Conservation (phyloP, 2,329 filamentous ascomycete species). For the Aureobasidium sp. region DNA sequence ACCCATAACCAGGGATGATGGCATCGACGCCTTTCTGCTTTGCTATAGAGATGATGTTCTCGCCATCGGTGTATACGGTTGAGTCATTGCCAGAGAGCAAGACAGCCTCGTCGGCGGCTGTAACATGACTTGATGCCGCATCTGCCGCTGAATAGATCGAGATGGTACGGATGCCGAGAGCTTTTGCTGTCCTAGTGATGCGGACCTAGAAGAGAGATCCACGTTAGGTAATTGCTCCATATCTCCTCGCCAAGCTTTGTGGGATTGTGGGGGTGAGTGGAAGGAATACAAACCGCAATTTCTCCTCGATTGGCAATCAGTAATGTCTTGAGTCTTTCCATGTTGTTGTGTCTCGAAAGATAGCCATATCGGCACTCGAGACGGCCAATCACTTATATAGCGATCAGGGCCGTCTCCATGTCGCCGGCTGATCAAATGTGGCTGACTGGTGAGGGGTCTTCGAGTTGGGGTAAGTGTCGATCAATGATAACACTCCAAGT, state of each 20-base stretch:
- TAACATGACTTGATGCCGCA: slow-evolving; percentile 48
- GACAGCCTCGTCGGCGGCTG: slow-evolving; percentile 47
- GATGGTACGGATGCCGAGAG: slow-evolving; percentile 45
- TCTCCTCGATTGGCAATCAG: slow-evolving; percentile 51
- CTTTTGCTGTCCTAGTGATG: slow-evolving; percentile 46
- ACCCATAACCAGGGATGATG: slow-evolving; percentile 62
- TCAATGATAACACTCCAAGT: slow-evolving; percentile 8
- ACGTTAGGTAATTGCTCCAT: slow-evolving; percentile 8
- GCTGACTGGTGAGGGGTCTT: slow-evolving; percentile 7
- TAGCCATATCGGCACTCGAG: background rate
- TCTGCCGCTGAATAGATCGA: slow-evolving; percentile 54
- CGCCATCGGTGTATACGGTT: slow-evolving; percentile 45
- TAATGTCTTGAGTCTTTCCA: slow-evolving; percentile 44
- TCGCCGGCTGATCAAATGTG: background rate
- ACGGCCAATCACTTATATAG: background rate
- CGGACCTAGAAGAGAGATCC: slow-evolving; percentile 30
- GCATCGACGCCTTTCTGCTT: slow-evolving; percentile 45
- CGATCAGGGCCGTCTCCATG: background rate
- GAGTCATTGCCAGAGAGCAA: slow-evolving; percentile 43
- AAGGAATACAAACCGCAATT: slow-evolving; percentile 16
- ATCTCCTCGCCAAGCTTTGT: background rate
- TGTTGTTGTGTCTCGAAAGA: slow-evolving; percentile 18
- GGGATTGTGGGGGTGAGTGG: background rate
- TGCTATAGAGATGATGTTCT: slow-evolving; percentile 47
- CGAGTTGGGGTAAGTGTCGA: slow-evolving; percentile 6